Evolutionary conservation across 2,329 filamentous ascomycete species (phyloP), one percentile per base, ranked within the genome.

Genomic region (Eutypa lata): DNA sequence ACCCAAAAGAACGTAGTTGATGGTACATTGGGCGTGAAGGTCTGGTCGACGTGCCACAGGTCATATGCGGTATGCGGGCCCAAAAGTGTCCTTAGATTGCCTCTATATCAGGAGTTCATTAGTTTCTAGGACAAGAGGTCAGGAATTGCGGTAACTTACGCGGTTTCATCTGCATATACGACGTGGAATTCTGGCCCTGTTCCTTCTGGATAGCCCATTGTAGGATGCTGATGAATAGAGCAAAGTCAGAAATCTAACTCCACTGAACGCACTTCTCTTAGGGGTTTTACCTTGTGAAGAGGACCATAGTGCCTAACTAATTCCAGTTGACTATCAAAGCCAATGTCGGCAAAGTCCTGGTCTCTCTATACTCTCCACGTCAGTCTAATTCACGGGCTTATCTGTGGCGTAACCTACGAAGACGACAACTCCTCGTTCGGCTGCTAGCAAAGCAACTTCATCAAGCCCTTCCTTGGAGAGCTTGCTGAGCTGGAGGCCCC

Each of bases 1-100:
- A 68, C 64, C 64, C 67, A 68, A 55, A 69, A 68, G 53, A 69
- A 68, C 1, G 62, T 68, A 2, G 67, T 68, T 1, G 63, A 66
- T 0, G 67, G 67, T 0, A 64, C 55, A 2, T 69, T 68, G 0
- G 65, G 57, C 0, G 65, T 68, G n/a, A 68, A 67, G 0, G 66
- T 67, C n/a, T 69, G 67, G 38, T 69, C 67, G 0, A 68, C 54
- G 14, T 69, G 66, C 67, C 67, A 69, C 1, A 68, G 61, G 7
- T 68, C 66, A 7, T 67, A 68, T 1, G 58, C 59, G 1, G 63
- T 63, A 2, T 59, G 53, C 13, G 60, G 58, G 0, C 67, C 66
- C 0, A 68, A 54, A 0, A 68, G 63, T 2, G 49, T 64, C 47
- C 67, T 58, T 19, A 68, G 16, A 19, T 64, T 68, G 1, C 63